Conservation (phyloP, 257 asterid species). For the Solanum bulbocastanum region DNA sequence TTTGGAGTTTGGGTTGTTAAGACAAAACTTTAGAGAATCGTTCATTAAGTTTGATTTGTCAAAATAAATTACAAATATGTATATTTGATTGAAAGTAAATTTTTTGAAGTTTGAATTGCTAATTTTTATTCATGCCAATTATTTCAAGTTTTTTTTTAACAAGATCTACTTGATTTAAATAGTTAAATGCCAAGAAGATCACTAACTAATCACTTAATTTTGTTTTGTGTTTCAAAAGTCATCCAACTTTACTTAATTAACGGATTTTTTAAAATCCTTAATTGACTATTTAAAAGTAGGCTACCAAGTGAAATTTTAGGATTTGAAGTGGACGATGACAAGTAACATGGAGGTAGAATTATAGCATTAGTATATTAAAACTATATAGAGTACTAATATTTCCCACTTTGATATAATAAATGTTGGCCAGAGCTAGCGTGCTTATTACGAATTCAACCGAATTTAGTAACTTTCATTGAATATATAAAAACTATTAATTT, state of each 20-base stretch:
- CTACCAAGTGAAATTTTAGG: background rate
- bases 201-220: background rate
- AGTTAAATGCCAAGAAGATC: background rate
- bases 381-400: background rate
- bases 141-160: background rate
- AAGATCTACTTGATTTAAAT: background rate
- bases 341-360: background rate
- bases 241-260: background rate
- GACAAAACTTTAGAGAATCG: background rate
- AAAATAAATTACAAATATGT: too few relatives aligned
- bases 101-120: too few relatives aligned
- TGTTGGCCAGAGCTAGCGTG: rapidly evolving
- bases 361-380: background rate
- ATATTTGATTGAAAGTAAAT: too few relatives aligned
- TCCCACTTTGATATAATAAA: background rate
- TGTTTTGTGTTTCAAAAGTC: background rate
- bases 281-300: background rate
- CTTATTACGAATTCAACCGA: too few relatives aligned
- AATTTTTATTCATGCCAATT: background rate
- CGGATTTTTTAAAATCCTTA: background rate
- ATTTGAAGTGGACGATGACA: background rate
- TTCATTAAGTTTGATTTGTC: background rate
- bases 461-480: too few relatives aligned
- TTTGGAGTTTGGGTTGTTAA: background rate
- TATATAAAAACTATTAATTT: too few relatives aligned